Evolutionary conservation across 2,329 filamentous ascomycete genomes (phyloP).

Genomic region (Penicillium sp.): DNA sequence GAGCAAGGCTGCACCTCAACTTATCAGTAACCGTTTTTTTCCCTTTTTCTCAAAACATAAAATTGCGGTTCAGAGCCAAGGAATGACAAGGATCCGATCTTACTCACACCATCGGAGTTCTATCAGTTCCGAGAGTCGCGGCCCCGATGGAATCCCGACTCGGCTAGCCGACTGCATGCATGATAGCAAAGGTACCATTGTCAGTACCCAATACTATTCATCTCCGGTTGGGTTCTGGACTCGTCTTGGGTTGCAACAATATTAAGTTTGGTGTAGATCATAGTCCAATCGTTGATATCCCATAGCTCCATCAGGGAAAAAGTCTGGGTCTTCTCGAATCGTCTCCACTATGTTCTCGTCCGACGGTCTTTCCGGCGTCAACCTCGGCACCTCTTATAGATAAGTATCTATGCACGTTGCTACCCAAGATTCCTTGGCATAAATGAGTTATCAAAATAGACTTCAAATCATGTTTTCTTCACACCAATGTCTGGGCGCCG

Average conservation of each 20-base stretch:
- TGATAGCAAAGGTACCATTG: not conserved
- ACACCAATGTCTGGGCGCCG: not conserved
- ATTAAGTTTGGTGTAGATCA: not conserved
- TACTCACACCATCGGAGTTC: not conserved
- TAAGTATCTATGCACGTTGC: not conserved
- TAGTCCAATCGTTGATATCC: not conserved
- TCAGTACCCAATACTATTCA: not conserved
- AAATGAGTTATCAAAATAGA: not conserved
- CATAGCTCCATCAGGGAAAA: not conserved
- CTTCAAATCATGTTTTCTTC: not conserved
- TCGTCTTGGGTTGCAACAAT: not conserved
- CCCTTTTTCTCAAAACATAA: too few species aligned
- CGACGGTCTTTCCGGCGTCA: not conserved
- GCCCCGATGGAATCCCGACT: constrained; percentile 9
- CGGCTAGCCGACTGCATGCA: constrained; percentile 20
- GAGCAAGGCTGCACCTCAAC: not conserved
- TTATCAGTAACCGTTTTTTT: not conserved
- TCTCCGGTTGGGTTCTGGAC: not conserved
- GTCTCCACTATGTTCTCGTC: not conserved
- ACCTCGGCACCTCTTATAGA: not conserved
- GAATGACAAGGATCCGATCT: not conserved
- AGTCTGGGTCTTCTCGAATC: not conserved
- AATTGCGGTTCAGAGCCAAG: too few species aligned
- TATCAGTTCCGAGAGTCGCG: not conserved
- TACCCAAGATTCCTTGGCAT: not conserved